Evolutionary conservation across 2,329 filamentous ascomycete genomes (phyloP), one percentile per base, ranked within the genome.

Genomic region (Dactylellina leptospora): DNA sequence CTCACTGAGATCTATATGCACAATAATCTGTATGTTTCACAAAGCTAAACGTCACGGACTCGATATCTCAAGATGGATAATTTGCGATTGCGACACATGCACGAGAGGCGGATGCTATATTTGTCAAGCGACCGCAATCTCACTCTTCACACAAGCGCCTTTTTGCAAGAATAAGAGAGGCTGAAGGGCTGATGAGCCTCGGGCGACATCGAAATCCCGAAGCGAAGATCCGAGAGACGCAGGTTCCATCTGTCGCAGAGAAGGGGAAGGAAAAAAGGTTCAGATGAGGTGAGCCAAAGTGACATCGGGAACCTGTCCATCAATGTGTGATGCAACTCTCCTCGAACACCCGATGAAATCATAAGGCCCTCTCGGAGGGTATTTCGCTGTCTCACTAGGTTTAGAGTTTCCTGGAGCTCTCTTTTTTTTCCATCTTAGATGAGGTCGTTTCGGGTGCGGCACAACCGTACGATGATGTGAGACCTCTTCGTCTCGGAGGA

Each of bases 401-500:
- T 53, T 60, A 64, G 55, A 55, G 54, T 72, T 62, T 40, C 36
- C 59, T 60, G 44, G 59, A 72, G 59, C 59, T 64, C 59, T 55
- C 58, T 48, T 16, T 4, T 40, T 4, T 16, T 40, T 40, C 36
- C 18, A 1, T 2, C 36, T 40, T 4, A 40, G 13, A 40, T 16
- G 51, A 51, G 33, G 51, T 59, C 16, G 50, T 63, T 62, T 64
- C 59, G 59, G 68, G 56, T 64, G 47, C 59, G 60, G 66, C 66
- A 51, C 30, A 23, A 16, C 1, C 11, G 36, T n/a, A 23, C 25
- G 42, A 48, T 56, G 36, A 58, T 27, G 64, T 58, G 54, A 64
- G 68, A 64, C 68, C 59, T n/a, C n/a, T n/a, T 54, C 68, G 68
- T 59, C 68, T 71, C 66, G 58, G 50, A 71, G 66, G 51, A 42